Base-by-base conservation (phyloP, 345 rosid species). In the Cardamine chenopodiifolia region DNA sequence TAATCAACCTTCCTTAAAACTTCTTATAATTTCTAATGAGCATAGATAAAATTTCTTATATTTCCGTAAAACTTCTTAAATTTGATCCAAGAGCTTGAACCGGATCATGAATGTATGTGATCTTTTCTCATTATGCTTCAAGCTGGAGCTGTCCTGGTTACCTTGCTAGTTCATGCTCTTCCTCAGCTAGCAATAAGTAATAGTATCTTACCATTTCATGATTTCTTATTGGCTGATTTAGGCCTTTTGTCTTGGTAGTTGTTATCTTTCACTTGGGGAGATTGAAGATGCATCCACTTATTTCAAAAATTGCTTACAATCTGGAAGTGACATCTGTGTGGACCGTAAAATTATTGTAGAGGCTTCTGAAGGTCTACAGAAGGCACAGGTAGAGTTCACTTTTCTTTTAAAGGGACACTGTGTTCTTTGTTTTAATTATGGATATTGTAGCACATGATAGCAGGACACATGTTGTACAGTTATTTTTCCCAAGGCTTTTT, bases 251-350 rank as follows among this genome's bases (percentile, higher is more conserved):
- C 17, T 71, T 68, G 71, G 48, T 73, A 96, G 99, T 82, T 96
- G 99, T 80, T 80, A 80, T 77, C 98, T 96, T 85, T 85, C 86
- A 70, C 92, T 96, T 74, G 99, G 99, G 74, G 95, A 96, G 83
- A 78, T 87, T 78, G 96, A 92, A 77, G 88, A 88, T 57, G 94
- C 98, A 52, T 86, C 85, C 71, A 80, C 55, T 54, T 83, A 78
- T 82, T 96, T 92, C 86, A 85, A 74, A 61, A 88, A 82, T 79
- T 96, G 98, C 84, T 84, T 90, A 72, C 96, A 82, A 68, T 75
- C 83, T 19, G 97, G 91, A 75, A 86, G 77, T 78, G 96, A 86
- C 55, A 59, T 83, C n/a, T 90, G 93, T 75, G 93, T 84, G 72
- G 98, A 92, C 81, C 82, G 89, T 68, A 92, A 88, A 78, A 74